These are phyloP conservation scores for Amylostereum areolatum DNA, from an alignment of 1,284 basidiomycete genomes.

Conservation along the genomic window DNA sequence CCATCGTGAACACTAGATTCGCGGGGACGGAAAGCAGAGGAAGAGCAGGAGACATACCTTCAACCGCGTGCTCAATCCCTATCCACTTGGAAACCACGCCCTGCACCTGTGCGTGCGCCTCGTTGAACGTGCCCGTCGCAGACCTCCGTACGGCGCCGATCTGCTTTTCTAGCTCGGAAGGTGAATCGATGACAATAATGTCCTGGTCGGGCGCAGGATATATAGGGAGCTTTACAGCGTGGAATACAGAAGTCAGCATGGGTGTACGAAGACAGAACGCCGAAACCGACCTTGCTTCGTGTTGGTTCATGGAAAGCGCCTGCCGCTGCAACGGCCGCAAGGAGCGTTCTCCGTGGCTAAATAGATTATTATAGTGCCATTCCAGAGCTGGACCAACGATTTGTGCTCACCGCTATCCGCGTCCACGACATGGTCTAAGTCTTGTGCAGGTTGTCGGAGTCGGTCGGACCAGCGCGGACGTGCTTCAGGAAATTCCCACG, in stretches of 20 bases:
- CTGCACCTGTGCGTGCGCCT: constrained; percentile 61
- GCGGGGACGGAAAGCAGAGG: neutral
- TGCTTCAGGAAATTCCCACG: too few species aligned
- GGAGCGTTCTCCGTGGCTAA: too few species aligned
- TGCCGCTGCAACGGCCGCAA: too few species aligned
- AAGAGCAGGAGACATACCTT: constrained; percentile 51
- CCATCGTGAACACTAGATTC: neutral
- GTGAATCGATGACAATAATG: constrained; percentile 64
- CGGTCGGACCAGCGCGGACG: too few species aligned
- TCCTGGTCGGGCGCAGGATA: constrained; percentile 60
- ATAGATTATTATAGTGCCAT: too few species aligned
- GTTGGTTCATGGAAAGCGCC: too few species aligned
- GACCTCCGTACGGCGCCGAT: constrained; percentile 64
- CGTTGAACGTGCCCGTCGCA: constrained; percentile 45
- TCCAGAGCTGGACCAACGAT: too few species aligned
- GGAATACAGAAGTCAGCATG: neutral
- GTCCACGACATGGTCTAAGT: too few species aligned
- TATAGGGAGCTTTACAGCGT: constrained; percentile 60
- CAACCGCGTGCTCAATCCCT: constrained; percentile 72
- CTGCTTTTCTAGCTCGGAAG: constrained; percentile 64
- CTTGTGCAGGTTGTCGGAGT: too few species aligned
- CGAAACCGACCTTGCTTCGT: too few species aligned
- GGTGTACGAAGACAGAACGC: neutral
- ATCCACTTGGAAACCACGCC: constrained; percentile 75
- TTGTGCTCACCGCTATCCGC: too few species aligned